These are phyloP conservation scores for Lindgomyces ingoldianus DNA, from an alignment of 495 filamentous ascomycete genomes.

Conservation along the genomic window DNA sequence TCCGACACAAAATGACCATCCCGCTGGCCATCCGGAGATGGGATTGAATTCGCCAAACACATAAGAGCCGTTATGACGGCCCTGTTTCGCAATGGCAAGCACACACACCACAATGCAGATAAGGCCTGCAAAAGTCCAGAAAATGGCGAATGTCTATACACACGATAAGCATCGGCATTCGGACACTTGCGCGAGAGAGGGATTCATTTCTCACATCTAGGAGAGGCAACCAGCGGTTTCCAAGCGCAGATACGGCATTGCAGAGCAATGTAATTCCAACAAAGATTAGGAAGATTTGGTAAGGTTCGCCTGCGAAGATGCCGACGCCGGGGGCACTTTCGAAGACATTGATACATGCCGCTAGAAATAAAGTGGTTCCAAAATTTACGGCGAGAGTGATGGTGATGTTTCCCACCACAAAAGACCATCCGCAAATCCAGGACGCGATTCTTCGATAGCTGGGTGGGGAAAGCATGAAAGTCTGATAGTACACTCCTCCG, in stretches of 20 bases:
- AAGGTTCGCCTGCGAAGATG: constrained; percentile 51
- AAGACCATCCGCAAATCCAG: constrained; percentile 69
- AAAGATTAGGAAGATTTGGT: constrained; percentile 65
- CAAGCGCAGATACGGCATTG: constrained; percentile 59
- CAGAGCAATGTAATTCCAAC: constrained; percentile 62
- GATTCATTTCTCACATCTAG: constrained; percentile 51
- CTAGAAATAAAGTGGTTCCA: constrained; percentile 58
- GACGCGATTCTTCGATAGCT: constrained; percentile 49
- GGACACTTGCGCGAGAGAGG: not conserved
- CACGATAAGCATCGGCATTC: constrained; percentile 11
- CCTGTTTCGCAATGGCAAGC: constrained; percentile 58
- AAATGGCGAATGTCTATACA: constrained; percentile 60
- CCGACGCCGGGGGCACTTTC: constrained; percentile 39
- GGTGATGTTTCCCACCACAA: constrained; percentile 68
- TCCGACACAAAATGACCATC: constrained; percentile 53
- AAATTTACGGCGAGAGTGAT: constrained; percentile 71
- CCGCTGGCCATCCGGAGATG: constrained; percentile 49
- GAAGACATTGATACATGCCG: constrained; percentile 58
- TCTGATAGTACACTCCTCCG: constrained; percentile 59
- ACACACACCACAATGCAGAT: constrained; percentile 62
- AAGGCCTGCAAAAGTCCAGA: constrained; percentile 64
- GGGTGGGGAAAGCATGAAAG: constrained; percentile 55
- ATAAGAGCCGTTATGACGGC: constrained; percentile 54
- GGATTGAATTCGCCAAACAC: constrained; percentile 64
- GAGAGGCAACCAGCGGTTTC: constrained; percentile 58